Base-by-base conservation (phyloP, 192 early-diverging fungal genomes). In the Helicostylum pulchrum region DNA sequence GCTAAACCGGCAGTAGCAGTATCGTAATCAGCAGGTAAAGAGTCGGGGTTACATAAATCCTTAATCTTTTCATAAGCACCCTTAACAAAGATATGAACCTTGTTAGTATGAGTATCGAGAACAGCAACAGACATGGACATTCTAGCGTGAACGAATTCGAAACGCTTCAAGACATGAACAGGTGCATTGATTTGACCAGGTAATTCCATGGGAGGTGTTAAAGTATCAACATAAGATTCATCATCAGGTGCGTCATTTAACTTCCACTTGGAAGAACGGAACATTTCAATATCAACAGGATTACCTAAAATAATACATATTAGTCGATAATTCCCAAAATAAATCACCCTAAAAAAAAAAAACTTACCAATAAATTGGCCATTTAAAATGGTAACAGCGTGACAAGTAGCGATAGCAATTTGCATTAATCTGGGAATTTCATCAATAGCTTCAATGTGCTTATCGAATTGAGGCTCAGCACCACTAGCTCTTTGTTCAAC, bases 61-160 rank as follows among this genome's bases (percentile, higher is more conserved):
- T 81, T 81, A 45, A 92, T 73, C 69, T 85, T 85, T 76, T 91
- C 90, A 68, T 85, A 90, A 19, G 85, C 82, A 56, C 88, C 88
- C 67, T 88, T 90, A 64, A 86, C 73, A 67, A 86, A 89, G 6
- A 86, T 78, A 60, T 85, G 80, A 32, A 82, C 59, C 30, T 81
- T 74, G 62, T 78, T 78, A 49, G 70, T 68, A 39, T 60, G 52
- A 23, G 70, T 66, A 65, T 90, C 88, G 8, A 77, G 70, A 36
- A 87, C 76, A 21, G 85, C 77, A 15, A 83, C 85, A 3, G 85
- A 83, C 89, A 90, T 90, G 53, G 86, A 88, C 64, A 80, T 81
- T 42, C 86, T 80, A 19, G 83, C 74, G 50, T 87, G 85, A 59
- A 85, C 78, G 67, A 92, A 92, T 61, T 89, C 88, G 46, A 86